phyloP scores from a whole-genome alignment of 129 eudicot genomes.

The carrot (Daucus carota) region DH1_v3.0 NC_030387.2:5176001-5176500 shows the following conservation, averaged over 20 bases:
- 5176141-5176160: background rate
- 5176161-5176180: background rate
- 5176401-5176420: too few species aligned
- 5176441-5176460: background rate
- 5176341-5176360: background rate
- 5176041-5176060: too few species aligned
- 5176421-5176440: background rate
- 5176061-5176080: background rate
- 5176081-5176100: background rate
- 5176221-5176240: too few species aligned
- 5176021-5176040: too few species aligned
- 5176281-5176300: too few species aligned
- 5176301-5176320: slow-evolving; percentile 4
- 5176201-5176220: background rate
- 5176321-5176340: background rate
- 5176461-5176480: background rate
- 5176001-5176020: too few species aligned
- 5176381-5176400: background rate
- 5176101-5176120: background rate
- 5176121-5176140: background rate
- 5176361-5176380: background rate
- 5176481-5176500: too few species aligned
- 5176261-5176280: background rate
- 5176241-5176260: background rate
- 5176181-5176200: background rate